These are phyloP conservation scores for Lasiosphaeria hispida DNA, from an alignment of 495 filamentous ascomycete genomes.

Conservation along the genomic window DNA sequence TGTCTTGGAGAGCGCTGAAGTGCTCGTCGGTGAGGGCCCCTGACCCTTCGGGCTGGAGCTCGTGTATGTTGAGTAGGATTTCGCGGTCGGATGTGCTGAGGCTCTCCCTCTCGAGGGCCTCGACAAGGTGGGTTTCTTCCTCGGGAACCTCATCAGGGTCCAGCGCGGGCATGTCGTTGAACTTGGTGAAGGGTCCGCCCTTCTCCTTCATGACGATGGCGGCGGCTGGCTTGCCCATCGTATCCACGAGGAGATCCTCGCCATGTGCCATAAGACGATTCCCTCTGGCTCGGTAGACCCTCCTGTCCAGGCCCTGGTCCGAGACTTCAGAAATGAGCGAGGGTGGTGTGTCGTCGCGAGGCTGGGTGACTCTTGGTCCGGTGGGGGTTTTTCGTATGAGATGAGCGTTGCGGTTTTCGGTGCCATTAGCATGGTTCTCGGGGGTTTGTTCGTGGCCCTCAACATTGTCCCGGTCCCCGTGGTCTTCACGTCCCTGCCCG, in stretches of 20 bases:
- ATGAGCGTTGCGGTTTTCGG: no score
- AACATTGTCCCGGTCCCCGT: no score
- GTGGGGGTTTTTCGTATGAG: no score
- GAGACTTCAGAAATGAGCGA: no score
- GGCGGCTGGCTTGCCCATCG: constrained; percentile 23
- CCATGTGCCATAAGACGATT: not conserved
- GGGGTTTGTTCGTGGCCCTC: no score
- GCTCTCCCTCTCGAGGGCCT: constrained; percentile 27
- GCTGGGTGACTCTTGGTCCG: no score
- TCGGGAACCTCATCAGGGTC: not conserved
- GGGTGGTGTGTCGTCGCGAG: no score
- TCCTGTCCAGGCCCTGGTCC: not conserved
- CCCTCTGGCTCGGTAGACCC: constrained; percentile 1
- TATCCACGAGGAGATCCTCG: constrained; percentile 18
- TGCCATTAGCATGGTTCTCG: no score
- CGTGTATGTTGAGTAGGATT: constrained; percentile 41
- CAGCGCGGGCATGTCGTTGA: not conserved
- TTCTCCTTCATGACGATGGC: constrained; percentile 42
- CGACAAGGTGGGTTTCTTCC: not conserved
- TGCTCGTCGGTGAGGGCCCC: constrained; percentile 31
- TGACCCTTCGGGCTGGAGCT: constrained; percentile 36
- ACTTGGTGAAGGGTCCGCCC: not conserved
- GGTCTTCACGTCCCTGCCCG: no score
- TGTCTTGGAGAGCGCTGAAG: constrained; percentile 38
- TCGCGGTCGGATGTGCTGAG: constrained; percentile 25